These are phyloP conservation scores for Aspergillus sp. DNA, from an alignment of 2,329 filamentous ascomycete genomes.

Conservation along the genomic window DNA sequence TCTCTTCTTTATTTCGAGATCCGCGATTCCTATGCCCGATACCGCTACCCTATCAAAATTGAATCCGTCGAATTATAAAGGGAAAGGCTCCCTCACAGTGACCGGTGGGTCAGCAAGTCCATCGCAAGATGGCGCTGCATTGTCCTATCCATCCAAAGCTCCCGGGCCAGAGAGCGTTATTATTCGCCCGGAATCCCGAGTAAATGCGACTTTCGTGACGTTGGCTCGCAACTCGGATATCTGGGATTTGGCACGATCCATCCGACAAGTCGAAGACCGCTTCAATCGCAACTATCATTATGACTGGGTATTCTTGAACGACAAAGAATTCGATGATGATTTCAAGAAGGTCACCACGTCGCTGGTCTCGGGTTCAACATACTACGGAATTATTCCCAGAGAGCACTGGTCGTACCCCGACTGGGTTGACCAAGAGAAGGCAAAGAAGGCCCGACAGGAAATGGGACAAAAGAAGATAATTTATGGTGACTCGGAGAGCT, in stretches of 20 bases:
- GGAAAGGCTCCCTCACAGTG: slow-evolving; percentile 12
- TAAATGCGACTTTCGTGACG: slow-evolving; percentile 97
- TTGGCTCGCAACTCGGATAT: slow-evolving; percentile 87
- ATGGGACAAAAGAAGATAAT: slow-evolving; percentile 95
- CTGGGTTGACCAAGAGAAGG: slow-evolving; percentile 93
- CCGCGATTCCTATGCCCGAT: slow-evolving; percentile 38
- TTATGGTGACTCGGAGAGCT: slow-evolving; percentile 93
- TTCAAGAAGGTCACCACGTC: slow-evolving; percentile 90
- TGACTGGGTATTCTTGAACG: slow-evolving; percentile 98
- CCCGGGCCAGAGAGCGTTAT: slow-evolving; percentile 29
- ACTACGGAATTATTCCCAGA: slow-evolving; percentile 79
- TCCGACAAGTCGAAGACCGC: slow-evolving; percentile 92
- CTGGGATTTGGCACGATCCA: slow-evolving; percentile 95
- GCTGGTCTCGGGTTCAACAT: slow-evolving; percentile 84
- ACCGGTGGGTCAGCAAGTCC: slow-evolving; percentile 2
- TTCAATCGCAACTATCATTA: slow-evolving; percentile 97
- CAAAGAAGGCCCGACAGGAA: slow-evolving; percentile 80
- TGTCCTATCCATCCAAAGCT: slow-evolving; percentile 6
- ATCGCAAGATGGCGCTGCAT: slow-evolving; percentile 20
- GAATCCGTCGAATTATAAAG: slow-evolving; percentile 17
- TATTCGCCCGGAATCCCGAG: slow-evolving; percentile 59
- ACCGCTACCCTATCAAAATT: slow-evolving; percentile 16
- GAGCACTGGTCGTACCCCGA: slow-evolving; percentile 98
- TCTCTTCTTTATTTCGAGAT: slow-evolving; percentile 75
- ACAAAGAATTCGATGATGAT: slow-evolving; percentile 82